Conservation (phyloP, 2,329 filamentous ascomycete species). For the Rhinocladiella similis region DNA sequence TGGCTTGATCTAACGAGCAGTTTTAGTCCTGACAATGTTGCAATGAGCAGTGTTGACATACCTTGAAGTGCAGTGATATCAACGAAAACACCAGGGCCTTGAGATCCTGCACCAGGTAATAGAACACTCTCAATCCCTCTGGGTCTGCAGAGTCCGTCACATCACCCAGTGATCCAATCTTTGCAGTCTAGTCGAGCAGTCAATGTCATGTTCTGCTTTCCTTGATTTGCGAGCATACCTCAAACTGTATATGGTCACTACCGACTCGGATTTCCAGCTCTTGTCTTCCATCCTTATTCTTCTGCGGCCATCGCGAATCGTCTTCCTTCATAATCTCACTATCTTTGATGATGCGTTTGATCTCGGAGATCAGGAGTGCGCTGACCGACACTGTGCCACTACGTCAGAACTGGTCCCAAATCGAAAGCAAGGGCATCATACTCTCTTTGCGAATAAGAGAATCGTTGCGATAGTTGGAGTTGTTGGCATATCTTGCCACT, state of each 20-base stretch:
- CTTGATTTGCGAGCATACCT: background rate
- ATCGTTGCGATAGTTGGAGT: constrained; percentile 99
- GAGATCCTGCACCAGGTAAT: constrained; percentile 95
- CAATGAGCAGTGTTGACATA: constrained; percentile 30
- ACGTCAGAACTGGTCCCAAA: constrained; percentile 22
- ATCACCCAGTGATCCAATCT: constrained; percentile 95
- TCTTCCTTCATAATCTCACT: constrained; percentile 99
- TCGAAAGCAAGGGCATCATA: constrained; percentile 49
- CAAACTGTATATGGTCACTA: constrained; percentile 95
- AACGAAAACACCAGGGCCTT: constrained; percentile 96
- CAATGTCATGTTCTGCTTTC: constrained; percentile 10
- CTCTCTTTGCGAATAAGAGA: constrained; percentile 99
- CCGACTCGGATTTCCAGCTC: constrained; percentile 93
- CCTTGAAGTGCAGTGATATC: constrained; percentile 97
- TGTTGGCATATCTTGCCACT: constrained; percentile 95
- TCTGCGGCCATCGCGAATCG: constrained; percentile 96
- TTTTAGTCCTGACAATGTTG: too few species aligned
- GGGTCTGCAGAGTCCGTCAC: constrained; percentile 95
- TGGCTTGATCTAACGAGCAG: constrained; percentile 49
- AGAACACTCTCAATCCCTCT: constrained; percentile 94
- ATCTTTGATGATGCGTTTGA: constrained; percentile 94
- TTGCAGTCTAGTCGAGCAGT: constrained; percentile 70
- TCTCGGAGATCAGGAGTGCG: constrained; percentile 83
- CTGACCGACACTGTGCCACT: constrained; percentile 82
- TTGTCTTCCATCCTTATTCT: constrained; percentile 97